Evolutionary conservation across 345 rosid species (phyloP).

Genomic region (Euclidium syriacum): DNA sequence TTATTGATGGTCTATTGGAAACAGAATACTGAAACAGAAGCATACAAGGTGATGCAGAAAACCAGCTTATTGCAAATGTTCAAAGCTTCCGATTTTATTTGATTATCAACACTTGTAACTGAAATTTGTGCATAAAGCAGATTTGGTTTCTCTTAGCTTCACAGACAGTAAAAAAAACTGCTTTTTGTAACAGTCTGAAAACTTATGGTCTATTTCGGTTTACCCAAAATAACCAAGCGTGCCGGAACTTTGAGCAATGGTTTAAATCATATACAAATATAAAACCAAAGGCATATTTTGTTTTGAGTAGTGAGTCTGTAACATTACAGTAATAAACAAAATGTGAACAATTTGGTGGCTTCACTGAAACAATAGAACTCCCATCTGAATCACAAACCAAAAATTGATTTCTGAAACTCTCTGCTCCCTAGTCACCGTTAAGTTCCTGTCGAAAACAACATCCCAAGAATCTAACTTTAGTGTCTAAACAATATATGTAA

Average conservation of each 20-base stretch:
- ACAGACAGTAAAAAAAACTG: not conserved
- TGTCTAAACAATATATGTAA: not conserved
- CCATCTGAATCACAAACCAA: conserved; percentile 2
- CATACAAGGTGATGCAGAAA: not conserved
- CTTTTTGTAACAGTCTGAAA: not conserved
- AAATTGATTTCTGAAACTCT: conserved; percentile 6
- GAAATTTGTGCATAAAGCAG: conserved; percentile 18
- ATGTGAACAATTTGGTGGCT: not conserved
- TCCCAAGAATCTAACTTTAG: not conserved
- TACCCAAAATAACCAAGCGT: not conserved
- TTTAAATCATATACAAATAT: conserved; percentile 10
- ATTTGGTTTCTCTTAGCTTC: conserved; percentile 9
- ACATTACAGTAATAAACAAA: not conserved
- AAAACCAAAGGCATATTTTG: not conserved
- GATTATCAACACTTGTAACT: conserved; percentile 14
- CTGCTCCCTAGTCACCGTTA: conserved; percentile 9
- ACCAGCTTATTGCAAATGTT: conserved; percentile 5
- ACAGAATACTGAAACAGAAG: conserved; percentile 58
- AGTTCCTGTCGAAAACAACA: conserved; percentile 23
- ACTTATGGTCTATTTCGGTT: not conserved
- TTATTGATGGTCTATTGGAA: conserved; percentile 74
- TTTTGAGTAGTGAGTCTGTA: not conserved
- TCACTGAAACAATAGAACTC: not conserved
- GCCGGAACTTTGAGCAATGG: not conserved
- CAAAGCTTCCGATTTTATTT: conserved; percentile 7